Evolutionary conservation across 441 rosid genomes (phyloP).

Genomic region (Bocquillonia castaneifolia): DNA sequence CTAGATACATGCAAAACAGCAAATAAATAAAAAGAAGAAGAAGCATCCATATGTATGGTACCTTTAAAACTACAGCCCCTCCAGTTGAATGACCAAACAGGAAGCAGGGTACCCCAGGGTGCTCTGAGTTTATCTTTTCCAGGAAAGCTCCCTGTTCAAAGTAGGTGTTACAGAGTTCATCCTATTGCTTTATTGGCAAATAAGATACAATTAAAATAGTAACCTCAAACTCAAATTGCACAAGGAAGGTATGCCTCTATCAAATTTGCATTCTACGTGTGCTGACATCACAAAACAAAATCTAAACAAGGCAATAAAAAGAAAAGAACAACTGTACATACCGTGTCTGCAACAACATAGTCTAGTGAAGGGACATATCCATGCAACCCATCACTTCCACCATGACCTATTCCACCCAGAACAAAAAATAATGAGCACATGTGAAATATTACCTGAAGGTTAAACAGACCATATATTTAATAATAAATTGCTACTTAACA

Average conservation of each 20-base stretch:
- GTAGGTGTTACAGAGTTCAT: neutral
- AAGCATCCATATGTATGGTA: constrained; percentile 8
- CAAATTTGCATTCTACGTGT: no score
- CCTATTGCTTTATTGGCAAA: neutral
- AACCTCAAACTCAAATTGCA: neutral
- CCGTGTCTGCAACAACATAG: constrained; percentile 81
- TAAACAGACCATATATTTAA: no score
- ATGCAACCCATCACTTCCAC: constrained; percentile 96
- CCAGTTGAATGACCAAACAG: constrained; percentile 97
- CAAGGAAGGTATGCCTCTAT: neutral
- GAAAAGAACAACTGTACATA: constrained; percentile 32
- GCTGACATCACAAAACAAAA: no score
- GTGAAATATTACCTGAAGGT: neutral
- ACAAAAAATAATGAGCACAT: neutral
- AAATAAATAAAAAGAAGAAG: neutral
- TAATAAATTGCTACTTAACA: no score
- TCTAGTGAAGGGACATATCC: constrained; percentile 97
- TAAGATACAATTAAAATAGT: neutral
- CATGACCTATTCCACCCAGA: constrained; percentile 55
- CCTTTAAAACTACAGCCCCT: constrained; percentile 97
- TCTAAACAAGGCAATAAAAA: neutral
- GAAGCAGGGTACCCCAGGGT: constrained; percentile 86
- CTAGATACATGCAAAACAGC: neutral
- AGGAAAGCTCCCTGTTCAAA: constrained; percentile 62
- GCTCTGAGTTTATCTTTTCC: constrained; percentile 70